A percentile compares a stretch with the other conserved stretches of the same genome.
phyloP scores from a whole-genome alignment of 2,329 filamentous ascomycete species.

The Trichophyton simii region DNA sequence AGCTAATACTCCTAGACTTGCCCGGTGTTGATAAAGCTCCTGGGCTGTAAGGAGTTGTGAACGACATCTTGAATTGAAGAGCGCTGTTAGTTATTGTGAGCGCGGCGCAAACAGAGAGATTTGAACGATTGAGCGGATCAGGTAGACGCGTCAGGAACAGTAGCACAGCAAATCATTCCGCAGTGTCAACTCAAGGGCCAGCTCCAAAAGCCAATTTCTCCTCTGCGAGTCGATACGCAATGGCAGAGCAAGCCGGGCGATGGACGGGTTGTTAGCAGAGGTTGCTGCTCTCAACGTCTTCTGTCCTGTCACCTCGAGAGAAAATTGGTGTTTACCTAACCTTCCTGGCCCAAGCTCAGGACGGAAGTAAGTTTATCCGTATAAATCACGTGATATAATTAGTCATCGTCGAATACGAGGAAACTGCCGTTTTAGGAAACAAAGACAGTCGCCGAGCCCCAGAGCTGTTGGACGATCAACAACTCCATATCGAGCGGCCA shows the following conservation, averaged over 20 bases:
- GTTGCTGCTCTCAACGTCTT: too few species aligned
- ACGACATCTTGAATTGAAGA: constrained; percentile 19
- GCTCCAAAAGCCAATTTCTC: not conserved
- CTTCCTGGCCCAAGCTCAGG: not conserved
- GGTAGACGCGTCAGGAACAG: not conserved
- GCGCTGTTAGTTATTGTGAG: not conserved
- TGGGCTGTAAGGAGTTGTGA: constrained; percentile 25
- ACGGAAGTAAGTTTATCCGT: not conserved
- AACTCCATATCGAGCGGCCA: not conserved
- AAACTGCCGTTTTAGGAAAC: not conserved
- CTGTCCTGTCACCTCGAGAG: too few species aligned
- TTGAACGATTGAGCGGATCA: not conserved
- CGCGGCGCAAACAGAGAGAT: not conserved
- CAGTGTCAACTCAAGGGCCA: not conserved
- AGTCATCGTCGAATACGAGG: not conserved
- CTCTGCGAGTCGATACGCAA: not conserved
- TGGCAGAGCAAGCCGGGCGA: not conserved
- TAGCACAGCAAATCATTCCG: not conserved
- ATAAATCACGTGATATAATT: not conserved
- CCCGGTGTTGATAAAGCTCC: constrained; percentile 30
- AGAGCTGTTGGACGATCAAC: not conserved
- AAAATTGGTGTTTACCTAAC: not conserved
- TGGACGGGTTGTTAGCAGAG: not conserved
- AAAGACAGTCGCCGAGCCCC: not conserved
- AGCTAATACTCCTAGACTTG: constrained; percentile 26